These are phyloP conservation scores for Secale cereale DNA, from an alignment of 176 grass and related monocot genomes.

Conservation along the genomic window DNA sequence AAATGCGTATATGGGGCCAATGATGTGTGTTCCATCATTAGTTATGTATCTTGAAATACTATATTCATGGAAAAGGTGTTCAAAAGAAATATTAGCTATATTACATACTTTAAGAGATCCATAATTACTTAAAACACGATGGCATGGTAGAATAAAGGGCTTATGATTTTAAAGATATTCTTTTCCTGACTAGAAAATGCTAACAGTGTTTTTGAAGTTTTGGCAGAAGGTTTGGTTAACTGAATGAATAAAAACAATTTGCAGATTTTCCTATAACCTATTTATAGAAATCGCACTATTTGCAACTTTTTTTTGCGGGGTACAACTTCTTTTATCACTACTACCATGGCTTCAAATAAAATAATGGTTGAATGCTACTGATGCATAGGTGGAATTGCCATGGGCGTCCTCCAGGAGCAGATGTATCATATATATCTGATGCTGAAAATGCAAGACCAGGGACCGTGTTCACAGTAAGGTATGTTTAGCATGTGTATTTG, in stretches of 20 bases:
- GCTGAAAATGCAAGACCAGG: slow-evolving; percentile 69
- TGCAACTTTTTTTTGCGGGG: slow-evolving; percentile 15
- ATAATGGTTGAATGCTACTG: neutral
- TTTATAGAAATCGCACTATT: neutral
- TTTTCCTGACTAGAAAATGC: neutral
- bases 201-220: neutral
- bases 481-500: slow-evolving; percentile 32
- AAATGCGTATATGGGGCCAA: neutral
- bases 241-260: neutral
- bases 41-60: neutral
- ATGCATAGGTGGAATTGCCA: slow-evolving; percentile 75
- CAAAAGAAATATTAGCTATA: neutral
- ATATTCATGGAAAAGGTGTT: neutral
- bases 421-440: slow-evolving; percentile 74
- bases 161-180: slow-evolving; percentile 3
- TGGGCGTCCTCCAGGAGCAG: slow-evolving; percentile 81
- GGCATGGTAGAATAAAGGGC: neutral
- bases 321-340: slow-evolving; percentile 8
- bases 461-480: slow-evolving; percentile 92
- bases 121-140: neutral
- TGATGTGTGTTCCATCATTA: neutral
- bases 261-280: neutral
- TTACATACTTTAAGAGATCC: neutral
- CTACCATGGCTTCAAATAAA: slow-evolving; percentile 7
- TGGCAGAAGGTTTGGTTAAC: neutral